Conservation (phyloP, 805 yeast genomes). For the Scheffersomyces coipomensis region DNA sequence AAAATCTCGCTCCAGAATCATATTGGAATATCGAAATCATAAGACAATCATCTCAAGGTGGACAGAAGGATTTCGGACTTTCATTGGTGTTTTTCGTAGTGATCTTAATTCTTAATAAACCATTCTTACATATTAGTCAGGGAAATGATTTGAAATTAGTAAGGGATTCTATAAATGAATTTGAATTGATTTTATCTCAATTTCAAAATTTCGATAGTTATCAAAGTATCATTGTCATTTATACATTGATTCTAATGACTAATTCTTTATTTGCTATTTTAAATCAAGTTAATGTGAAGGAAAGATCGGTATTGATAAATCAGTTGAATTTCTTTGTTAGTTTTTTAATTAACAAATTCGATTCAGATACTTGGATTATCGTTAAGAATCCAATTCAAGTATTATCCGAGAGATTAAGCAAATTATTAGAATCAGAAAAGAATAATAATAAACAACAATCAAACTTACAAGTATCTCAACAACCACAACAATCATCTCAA, state of each 20-base stretch:
- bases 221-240: neutral
- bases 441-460: neutral
- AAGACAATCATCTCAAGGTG: neutral
- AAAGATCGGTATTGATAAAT: neutral
- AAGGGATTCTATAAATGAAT: neutral
- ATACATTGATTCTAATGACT: neutral
- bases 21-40: constrained; percentile 1
- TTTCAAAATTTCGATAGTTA: neutral
- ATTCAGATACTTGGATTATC: neutral
- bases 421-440: neutral
- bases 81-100: constrained; percentile 3
- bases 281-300: neutral
- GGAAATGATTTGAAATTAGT: neutral
- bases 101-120: constrained; percentile 3
- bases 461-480: neutral
- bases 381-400: neutral
- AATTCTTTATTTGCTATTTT: neutral
- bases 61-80: neutral
- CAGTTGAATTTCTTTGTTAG: neutral
- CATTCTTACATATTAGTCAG: constrained; percentile 1
- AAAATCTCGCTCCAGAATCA: neutral
- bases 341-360: neutral
- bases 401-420: neutral
- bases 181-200: neutral
- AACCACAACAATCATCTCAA: neutral